Conservation (phyloP, 441 rosid genomes). For the Viola pubescens region DNA sequence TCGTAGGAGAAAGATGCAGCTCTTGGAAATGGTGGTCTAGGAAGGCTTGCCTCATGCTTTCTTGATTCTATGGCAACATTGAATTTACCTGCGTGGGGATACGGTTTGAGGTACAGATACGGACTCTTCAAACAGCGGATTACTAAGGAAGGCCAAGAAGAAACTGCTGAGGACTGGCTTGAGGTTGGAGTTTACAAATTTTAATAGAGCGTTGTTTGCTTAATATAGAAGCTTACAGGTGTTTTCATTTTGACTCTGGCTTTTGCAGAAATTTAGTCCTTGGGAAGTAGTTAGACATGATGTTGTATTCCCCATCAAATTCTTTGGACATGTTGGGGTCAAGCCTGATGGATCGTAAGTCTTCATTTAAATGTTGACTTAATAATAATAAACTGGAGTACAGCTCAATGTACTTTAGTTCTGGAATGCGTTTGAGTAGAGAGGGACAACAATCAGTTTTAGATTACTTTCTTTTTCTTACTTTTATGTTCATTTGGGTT, state of each 20-base stretch:
- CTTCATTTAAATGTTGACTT: slow-evolving; percentile 7
- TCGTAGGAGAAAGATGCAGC: slow-evolving; percentile 97
- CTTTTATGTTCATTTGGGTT: neutral
- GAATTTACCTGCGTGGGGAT: slow-evolving; percentile 98
- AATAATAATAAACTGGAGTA: slow-evolving; percentile 3
- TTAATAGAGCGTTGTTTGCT: neutral
- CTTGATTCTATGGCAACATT: slow-evolving; percentile 95
- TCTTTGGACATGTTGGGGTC: slow-evolving; percentile 71
- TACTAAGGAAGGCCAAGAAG: slow-evolving; percentile 88
- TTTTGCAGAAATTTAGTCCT: slow-evolving; percentile 94
- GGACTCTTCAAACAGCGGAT: slow-evolving; percentile 89
- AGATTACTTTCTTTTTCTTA: slow-evolving; percentile 1
- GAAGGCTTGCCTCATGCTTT: slow-evolving; percentile 97
- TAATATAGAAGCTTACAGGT: slow-evolving; percentile 11
- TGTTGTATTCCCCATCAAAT: slow-evolving; percentile 76
- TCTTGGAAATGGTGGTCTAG: slow-evolving; percentile 97
- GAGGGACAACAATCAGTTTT: neutral
- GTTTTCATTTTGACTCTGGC: slow-evolving; percentile 19
- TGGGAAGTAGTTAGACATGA: slow-evolving; percentile 99
- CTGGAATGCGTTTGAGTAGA: neutral
- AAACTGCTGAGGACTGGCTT: slow-evolving; percentile 97
- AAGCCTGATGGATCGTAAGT: slow-evolving; percentile 87
- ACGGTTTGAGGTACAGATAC: slow-evolving; percentile 89
- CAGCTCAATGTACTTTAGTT: neutral
- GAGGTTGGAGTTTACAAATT: slow-evolving; percentile 42